phyloP scores from a whole-genome alignment of 306 rosid genomes.

The Adenanthera pavonina region DNA sequence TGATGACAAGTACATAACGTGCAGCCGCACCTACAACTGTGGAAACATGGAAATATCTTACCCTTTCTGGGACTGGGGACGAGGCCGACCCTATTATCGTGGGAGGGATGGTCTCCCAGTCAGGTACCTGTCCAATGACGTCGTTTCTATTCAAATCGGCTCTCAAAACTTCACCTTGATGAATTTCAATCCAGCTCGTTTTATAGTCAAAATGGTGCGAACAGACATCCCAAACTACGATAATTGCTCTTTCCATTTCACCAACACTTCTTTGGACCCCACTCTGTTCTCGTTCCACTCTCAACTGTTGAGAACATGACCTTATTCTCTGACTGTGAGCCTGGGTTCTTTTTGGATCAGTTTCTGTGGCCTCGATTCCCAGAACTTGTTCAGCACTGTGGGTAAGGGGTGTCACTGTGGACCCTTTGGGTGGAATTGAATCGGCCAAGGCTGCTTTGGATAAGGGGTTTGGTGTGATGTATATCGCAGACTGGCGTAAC shows the following conservation, averaged over 20 bases:
- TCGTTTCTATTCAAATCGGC: not conserved
- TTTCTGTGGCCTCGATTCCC: not conserved
- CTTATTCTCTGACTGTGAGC: not conserved
- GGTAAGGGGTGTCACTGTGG: not conserved
- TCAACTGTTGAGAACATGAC: not conserved
- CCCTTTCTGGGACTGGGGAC: conserved; percentile 44
- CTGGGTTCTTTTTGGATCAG: not conserved
- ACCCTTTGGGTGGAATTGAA: not conserved
- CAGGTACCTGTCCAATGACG: not conserved
- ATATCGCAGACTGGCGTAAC: not conserved
- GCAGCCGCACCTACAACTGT: not conserved
- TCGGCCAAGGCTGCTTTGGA: not conserved
- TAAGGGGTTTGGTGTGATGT: not conserved
- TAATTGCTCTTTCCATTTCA: not conserved
- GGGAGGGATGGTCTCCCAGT: conserved; percentile 27
- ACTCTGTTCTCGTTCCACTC: not conserved
- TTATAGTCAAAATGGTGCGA: conserved; percentile 39
- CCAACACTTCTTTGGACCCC: not conserved
- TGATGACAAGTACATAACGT: not conserved
- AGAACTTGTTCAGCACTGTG: not conserved
- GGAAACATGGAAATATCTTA: not conserved
- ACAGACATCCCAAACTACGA: not conserved
- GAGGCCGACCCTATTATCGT: not conserved
- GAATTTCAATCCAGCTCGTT: accelerated
- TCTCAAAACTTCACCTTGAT: not conserved